These are phyloP conservation scores for Earliella scabrosa DNA, from an alignment of 1,284 basidiomycete genomes.

Conservation along the genomic window DNA sequence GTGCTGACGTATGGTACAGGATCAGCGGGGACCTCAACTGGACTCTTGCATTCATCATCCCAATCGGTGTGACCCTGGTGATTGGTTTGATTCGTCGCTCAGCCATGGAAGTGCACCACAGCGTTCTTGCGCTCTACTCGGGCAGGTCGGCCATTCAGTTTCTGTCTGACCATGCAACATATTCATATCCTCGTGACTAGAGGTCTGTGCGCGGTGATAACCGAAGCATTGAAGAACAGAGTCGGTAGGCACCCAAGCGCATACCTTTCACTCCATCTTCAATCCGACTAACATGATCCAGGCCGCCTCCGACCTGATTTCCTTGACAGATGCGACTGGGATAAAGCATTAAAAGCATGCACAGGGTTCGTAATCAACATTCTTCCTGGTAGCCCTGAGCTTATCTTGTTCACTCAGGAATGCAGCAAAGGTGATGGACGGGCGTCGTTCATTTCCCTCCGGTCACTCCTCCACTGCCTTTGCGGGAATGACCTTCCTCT, in stretches of 20 bases:
- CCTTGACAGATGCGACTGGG: constrained; percentile 67
- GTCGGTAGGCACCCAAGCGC: constrained; percentile 50
- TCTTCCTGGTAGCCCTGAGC: neutral
- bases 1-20: constrained; percentile 35
- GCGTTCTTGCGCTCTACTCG: constrained; percentile 51
- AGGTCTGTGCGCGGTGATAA: constrained; percentile 51
- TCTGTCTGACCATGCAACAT: neutral
- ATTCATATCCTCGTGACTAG: constrained; percentile 32
- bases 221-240: constrained; percentile 60
- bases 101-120: constrained; percentile 58
- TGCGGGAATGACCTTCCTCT: constrained; percentile 65
- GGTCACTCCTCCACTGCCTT: constrained; percentile 73
- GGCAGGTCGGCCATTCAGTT: constrained; percentile 42
- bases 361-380: constrained; percentile 47
- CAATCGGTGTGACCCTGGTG: constrained; percentile 42
- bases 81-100: constrained; percentile 48
- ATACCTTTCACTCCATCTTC: neutral
- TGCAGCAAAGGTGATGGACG: constrained; percentile 46
- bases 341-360: constrained; percentile 49
- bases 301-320: constrained; percentile 75
- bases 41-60: constrained; percentile 49
- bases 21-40: constrained; percentile 53
- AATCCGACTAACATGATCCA: constrained; percentile 25
- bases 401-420: constrained; percentile 36
- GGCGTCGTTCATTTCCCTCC: constrained; percentile 66